Evolutionary conservation across 768 basidiomycete genomes (phyloP), one percentile per base, ranked within the genome.

Genomic region (Amanita pallidorosea): DNA sequence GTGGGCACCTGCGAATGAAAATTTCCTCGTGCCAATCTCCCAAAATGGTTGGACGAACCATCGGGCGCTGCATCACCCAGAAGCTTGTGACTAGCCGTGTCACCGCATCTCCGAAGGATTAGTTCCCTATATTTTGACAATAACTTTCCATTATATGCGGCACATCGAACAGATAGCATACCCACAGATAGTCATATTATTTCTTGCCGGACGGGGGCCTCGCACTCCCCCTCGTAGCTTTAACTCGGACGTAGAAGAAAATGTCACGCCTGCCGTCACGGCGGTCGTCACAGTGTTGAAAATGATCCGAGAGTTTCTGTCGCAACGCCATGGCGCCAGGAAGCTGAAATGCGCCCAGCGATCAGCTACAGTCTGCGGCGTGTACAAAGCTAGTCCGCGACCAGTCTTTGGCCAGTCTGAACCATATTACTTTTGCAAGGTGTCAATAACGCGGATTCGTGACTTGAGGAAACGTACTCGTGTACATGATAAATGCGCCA

Each of bases 141-240:
- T 13, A 12, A 11, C 35, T 38, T 48, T 12, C 18, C 27, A 36
- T 20, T 34, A n/a, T 17, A 34, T 25, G 47, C 36, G 37, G 47
- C 37, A 48, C 47, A n/a, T 48, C 35, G 35, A 31, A 12, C 20
- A 35, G n/a, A 47, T 36, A 33, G 34, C 38, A 29, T 42, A 18
- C 22, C 49, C 49, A 49, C 29, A 42, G 38, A 42, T 49, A 42
- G 49, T 42, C 49, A 49, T 49, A 49, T 33, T 33, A 33, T 49
- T 42, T 49, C 38, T 40, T 49, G 29, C 23, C 29, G 18, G 27
- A 49, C 18, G 40, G 37, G 5, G n/a, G 15, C n/a, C 49, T 49
- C 18, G 17, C 18, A 2, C 9, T 41, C 40, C 40, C 49, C 40
- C 40, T 49, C 49, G 49, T 49, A 49, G 40, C 49, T 49, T 49